These are phyloP conservation scores for Cladosporium sp. DNA, from an alignment of 2,329 filamentous ascomycete genomes.

Conservation along the genomic window DNA sequence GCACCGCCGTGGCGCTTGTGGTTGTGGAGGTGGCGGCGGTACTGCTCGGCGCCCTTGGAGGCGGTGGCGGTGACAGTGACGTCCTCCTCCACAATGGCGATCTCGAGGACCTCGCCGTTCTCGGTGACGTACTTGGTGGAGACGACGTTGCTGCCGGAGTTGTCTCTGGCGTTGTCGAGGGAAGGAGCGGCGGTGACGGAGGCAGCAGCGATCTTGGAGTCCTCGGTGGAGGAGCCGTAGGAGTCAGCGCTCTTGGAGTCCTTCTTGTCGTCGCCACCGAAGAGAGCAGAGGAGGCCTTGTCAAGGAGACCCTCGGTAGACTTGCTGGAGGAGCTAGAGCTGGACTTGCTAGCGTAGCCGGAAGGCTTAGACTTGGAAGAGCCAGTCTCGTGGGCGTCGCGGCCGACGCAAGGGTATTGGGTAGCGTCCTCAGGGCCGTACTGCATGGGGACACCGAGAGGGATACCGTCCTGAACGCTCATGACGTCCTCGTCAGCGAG, in stretches of 20 bases:
- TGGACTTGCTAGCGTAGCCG: too few species aligned
- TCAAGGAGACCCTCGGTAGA: constrained; percentile 1
- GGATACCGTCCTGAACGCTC: constrained; percentile 56
- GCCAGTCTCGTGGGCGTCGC: not conserved
- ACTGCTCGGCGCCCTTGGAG: constrained; percentile 23
- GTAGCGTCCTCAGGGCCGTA: constrained; percentile 41
- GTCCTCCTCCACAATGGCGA: constrained; percentile 41
- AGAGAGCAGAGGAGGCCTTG: constrained; percentile 11
- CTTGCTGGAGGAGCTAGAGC: not conserved
- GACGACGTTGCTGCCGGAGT: constrained; percentile 26
- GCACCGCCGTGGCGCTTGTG: constrained; percentile 23
- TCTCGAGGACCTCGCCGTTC: constrained; percentile 41
- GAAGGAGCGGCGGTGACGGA: constrained; percentile 26
- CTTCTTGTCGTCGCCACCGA: constrained; percentile 5
- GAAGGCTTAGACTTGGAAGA: constrained; percentile 7
- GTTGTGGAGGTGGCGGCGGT: constrained; percentile 29
- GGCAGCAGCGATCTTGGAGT: constrained; percentile 18
- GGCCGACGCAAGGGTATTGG: constrained; percentile 28
- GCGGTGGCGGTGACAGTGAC: constrained; percentile 38
- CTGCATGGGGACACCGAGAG: constrained; percentile 58
- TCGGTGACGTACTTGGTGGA: constrained; percentile 41
- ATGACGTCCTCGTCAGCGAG: constrained; percentile 58
- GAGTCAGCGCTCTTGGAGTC: not conserved
- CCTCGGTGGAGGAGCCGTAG: constrained; percentile 8
- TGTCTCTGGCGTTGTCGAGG: constrained; percentile 13